Base-by-base conservation (phyloP, 2,329 filamentous ascomycete genomes). In the Aureobasidium namibiae region DNA sequence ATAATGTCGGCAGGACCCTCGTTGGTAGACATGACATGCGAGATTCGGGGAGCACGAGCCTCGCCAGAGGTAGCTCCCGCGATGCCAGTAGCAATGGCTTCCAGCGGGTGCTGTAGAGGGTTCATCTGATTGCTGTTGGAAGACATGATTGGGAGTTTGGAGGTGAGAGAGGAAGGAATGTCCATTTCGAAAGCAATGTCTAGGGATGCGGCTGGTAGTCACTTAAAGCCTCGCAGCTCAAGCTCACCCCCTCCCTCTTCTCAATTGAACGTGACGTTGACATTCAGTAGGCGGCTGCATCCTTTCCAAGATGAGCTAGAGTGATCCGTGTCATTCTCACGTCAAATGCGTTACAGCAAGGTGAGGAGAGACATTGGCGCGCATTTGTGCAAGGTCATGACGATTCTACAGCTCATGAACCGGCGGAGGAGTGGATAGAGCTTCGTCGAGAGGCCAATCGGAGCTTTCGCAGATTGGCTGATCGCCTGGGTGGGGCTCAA, bases 1-100 rank as follows among this genome's bases (percentile, higher is more conserved):
- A 76, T 77, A 39, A 80, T 78, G 61, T 78, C 76, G 21, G 76
- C 78, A 10, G 80, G 78, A 0, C 79, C 79, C 59, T 81, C 77
- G 60, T 82, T 81, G 49, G 77, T 72, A 52, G 71, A 73, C 66
- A 75, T 68, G 72, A 77, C 75, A 60, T 78, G 74, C 14, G 45
- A 70, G 45, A 70, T 62, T 18, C 73, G 70, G 10, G 71, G 67
- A 13, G 67, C 68, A 13, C 75, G 70, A 33, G 69, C 69, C 60
- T 78, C 76, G 7, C 69, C 71, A 21, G 45, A 53, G 8, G 72
- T 67, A 2, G 69, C 67, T 24, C 69, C 70, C n/a, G 73, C 72
- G 24, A 78, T 73, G n/a, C 72, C 75, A 62, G 70, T 67, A 16
- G 71, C 70, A 10, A 71, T 73, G 6, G 75, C 76, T 62, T 73